phyloP scores from a whole-genome alignment of 805 yeast species.

The Millerago galiae region DNA sequence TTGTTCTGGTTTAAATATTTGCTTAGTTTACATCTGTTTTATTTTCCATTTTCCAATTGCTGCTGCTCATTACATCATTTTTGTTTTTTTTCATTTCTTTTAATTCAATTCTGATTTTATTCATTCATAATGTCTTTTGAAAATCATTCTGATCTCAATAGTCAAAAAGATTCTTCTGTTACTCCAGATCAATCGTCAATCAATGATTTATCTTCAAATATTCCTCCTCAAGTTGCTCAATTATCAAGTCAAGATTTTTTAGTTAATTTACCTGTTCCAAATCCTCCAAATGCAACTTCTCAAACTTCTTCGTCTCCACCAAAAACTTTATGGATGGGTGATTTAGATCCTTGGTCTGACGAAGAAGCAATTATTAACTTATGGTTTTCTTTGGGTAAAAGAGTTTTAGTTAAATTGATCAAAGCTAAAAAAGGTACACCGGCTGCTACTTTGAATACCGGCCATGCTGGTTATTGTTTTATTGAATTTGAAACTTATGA shows the following conservation, averaged over 20 bases:
- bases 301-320: slow-evolving; percentile 44
- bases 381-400: slow-evolving; percentile 51
- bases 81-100: not conserved
- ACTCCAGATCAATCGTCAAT: slow-evolving; percentile 9
- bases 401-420: slow-evolving; percentile 62
- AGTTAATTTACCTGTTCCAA: slow-evolving; percentile 33
- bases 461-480: slow-evolving; percentile 68
- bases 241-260: slow-evolving; percentile 22
- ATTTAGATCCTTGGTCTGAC: slow-evolving; percentile 73
- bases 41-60: not conserved
- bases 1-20: not conserved
- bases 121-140: slow-evolving; percentile 3
- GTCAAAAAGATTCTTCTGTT: slow-evolving; percentile 5
- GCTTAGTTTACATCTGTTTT: not conserved
- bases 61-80: not conserved
- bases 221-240: slow-evolving; percentile 17
- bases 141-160: slow-evolving; percentile 2
- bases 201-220: slow-evolving; percentile 1
- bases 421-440: slow-evolving; percentile 39
- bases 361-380: slow-evolving; percentile 52
- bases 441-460: slow-evolving; percentile 28
- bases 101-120: not conserved
- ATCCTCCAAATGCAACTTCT: slow-evolving; percentile 48
- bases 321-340: slow-evolving; percentile 85
- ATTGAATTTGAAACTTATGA: slow-evolving; percentile 65